These are phyloP conservation scores for Epichloe scottii DNA, from an alignment of 2,329 filamentous ascomycete species.

Conservation along the genomic window DNA sequence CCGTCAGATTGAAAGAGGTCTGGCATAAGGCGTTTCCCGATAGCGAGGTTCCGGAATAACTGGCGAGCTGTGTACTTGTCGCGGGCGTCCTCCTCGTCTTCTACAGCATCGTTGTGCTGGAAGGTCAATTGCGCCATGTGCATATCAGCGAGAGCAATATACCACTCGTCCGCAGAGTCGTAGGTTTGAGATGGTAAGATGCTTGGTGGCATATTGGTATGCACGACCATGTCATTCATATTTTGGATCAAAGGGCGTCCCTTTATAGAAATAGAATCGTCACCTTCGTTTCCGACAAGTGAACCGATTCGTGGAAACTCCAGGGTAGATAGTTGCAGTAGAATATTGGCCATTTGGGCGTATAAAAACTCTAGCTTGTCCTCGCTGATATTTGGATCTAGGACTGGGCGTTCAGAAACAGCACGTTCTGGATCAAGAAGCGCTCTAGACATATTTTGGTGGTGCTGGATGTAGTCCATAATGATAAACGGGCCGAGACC, in stretches of 20 bases:
- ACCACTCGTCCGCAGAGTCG: constrained; percentile 18
- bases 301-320: too few species aligned
- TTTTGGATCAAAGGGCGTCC: too few species aligned
- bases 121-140: constrained; percentile 23
- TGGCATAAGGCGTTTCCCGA: constrained; percentile 4
- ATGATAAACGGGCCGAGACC: constrained; percentile 25
- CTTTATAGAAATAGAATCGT: too few species aligned
- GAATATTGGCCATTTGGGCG: too few species aligned
- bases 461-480: constrained; percentile 23
- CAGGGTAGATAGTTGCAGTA: too few species aligned
- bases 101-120: constrained; percentile 26
- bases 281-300: too few species aligned
- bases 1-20: not conserved
- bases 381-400: too few species aligned
- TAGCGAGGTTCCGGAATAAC: constrained; percentile 19
- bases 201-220: too few species aligned
- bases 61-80: constrained; percentile 22
- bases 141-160: constrained; percentile 21
- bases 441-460: constrained; percentile 15
- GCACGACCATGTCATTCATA: too few species aligned
- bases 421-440: constrained; percentile 14
- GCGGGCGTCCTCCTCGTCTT: constrained; percentile 16
- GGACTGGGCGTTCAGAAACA: too few species aligned
- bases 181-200: too few species aligned
- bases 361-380: too few species aligned